Base-by-base conservation (phyloP, 192 early-diverging fungal genomes). In the Coemansia sp. region DNA sequence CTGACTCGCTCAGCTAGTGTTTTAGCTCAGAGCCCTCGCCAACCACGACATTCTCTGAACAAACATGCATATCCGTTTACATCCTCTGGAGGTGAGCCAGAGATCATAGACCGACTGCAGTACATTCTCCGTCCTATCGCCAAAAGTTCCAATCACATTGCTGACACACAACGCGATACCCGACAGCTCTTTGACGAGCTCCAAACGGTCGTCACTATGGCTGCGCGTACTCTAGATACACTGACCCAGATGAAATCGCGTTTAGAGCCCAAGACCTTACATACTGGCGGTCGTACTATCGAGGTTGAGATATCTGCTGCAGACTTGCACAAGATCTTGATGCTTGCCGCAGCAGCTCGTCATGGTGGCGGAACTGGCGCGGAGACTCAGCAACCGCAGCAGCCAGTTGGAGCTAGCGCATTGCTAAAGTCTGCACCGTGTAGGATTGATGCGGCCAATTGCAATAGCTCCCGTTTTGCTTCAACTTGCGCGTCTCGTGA, bases 101-200 rank as follows among this genome's bases (percentile, higher is more conserved):
- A n/a, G 50, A 53, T 65, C 11, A 62, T 77, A 40, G 70, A 78
- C 20, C 69, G 65, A 11, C 40, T 78, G 11, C 76, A 78, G 49
- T 78, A 63, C 52, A 78, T 78, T 34, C 52, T 73, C 22, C 50
- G 27, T 4, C 50, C 50, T 10, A 52, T 29, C 50, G 34, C 34
- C 34, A 8, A 8, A 4, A 24, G 22, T n/a, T 11, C 50, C 20
- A 40, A 40, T 12, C 39, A 40, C 39, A 35, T 35, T 8, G 18
- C 3, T 20, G 50, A 52, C 22, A 29, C 9, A 10, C 8, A 29
- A 3, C 24, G 50, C 27, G 50, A 52, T 12, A 52, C 50, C 0
- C 50, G 50, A 9, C 50, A 43, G 38, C 60, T 61, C 32, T 40
- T 61, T 27, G 22, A 40, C 38, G 60, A 61, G 4, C 60, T 61